phyloP scores from a whole-genome alignment of 805 yeast species.

The Ogataea haglerorum region DNA sequence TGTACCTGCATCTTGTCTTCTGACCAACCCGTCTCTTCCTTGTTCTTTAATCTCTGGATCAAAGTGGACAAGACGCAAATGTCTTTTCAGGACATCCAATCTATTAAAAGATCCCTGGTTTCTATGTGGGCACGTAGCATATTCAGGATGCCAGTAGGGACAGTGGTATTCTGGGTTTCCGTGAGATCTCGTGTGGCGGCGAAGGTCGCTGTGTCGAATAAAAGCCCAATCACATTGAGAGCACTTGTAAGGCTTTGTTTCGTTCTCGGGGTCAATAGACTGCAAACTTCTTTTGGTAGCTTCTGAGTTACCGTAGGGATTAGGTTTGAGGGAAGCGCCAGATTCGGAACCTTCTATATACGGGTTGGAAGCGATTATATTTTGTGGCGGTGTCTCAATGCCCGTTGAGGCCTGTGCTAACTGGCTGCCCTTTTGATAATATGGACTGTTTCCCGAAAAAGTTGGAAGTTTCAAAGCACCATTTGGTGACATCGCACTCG shows the following conservation, averaged over 20 bases:
- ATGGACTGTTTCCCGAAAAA: conserved; percentile 14
- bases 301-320: conserved; percentile 13
- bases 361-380: conserved; percentile 2
- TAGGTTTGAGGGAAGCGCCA: conserved; percentile 17
- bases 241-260: conserved; percentile 38
- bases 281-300: conserved; percentile 15
- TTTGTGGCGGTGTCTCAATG: conserved; percentile 3
- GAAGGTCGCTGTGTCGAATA: conserved; percentile 62
- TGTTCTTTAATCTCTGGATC: conserved; percentile 38
- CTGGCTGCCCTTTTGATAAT: conserved; percentile 14
- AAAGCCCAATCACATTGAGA: conserved; percentile 64
- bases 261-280: conserved; percentile 20
- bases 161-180: conserved; percentile 64
- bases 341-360: conserved; percentile 10
- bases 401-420: conserved; percentile 10
- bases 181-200: conserved; percentile 67
- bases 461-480: conserved; percentile 15
- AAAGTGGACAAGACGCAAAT: conserved; percentile 65
- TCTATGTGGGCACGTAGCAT: conserved; percentile 62
- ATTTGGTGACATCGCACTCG: conserved; percentile 9
- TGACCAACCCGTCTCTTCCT: conserved; percentile 23
- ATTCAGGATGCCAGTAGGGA: conserved; percentile 65
- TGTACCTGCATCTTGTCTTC: conserved; percentile 57
- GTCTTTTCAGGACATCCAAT: conserved; percentile 71
- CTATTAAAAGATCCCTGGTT: conserved; percentile 75